Conservation (phyloP, 768 basidiomycete genomes). For the Lactarius deliciosus region DNA sequence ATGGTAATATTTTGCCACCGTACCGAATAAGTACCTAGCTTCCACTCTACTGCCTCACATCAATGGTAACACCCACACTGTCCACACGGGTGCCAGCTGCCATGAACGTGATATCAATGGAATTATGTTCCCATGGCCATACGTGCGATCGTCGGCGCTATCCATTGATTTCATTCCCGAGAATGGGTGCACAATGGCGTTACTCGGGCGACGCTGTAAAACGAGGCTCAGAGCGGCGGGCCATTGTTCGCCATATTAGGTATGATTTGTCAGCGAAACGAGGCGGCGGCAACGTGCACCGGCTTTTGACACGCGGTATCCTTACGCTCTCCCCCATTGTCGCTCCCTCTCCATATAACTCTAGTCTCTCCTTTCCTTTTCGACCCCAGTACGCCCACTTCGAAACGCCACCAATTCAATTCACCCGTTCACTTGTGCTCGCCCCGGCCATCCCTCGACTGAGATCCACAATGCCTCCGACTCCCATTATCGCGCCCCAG, state of each 20-base stretch:
- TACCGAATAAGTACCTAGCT: conserved; percentile 8
- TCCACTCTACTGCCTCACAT: conserved; percentile 23
- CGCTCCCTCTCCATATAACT: conserved; percentile 24
- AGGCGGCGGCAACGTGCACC: conserved; percentile 28
- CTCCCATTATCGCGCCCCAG: conserved; percentile 30
- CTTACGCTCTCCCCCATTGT: conserved; percentile 24
- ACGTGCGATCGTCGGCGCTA: conserved; percentile 18
- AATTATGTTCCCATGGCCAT: conserved; percentile 11
- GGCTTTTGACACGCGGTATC: conserved; percentile 26
- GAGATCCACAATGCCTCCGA: conserved; percentile 28
- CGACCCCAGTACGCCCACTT: conserved; percentile 13
- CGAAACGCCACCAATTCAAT: neutral
- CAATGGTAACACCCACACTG: conserved; percentile 5
- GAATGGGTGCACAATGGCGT: conserved; percentile 13
- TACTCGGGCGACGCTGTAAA: conserved; percentile 29
- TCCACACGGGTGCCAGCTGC: conserved; percentile 3
- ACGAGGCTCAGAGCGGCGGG: conserved; percentile 25
- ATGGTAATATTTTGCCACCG: conserved; percentile 1
- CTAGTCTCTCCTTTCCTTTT: conserved; percentile 26
- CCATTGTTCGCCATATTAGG: conserved; percentile 27
- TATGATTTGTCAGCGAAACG: conserved; percentile 26
- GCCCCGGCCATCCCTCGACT: neutral
- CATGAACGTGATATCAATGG: conserved; percentile 7
- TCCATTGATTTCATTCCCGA: conserved; percentile 17
- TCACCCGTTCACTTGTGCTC: neutral